Evolutionary conservation across 2,329 filamentous ascomycete species (phyloP), one percentile per base, ranked within the genome.

Genomic region (Emericellopsis atlantica): DNA sequence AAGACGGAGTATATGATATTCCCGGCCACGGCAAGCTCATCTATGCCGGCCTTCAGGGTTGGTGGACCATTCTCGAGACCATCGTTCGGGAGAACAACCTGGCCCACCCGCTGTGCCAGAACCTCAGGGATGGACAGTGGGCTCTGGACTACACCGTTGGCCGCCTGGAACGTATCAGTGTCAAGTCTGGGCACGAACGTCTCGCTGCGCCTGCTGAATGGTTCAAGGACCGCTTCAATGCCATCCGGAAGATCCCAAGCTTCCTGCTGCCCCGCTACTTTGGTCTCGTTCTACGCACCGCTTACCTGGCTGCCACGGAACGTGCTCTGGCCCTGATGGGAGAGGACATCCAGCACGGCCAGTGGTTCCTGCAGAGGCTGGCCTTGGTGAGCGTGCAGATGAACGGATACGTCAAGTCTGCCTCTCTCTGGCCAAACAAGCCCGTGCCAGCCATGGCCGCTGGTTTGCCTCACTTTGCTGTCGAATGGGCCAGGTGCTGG

Each of bases 11-110:
- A 8, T 98, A 96, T 62, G 75, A 80, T 40, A 82, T 98, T 47
- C 92, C 92, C 2, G 80, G 81, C 1, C 70, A 88, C 54, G 90
- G 89, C 3, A 79, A 83, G 44, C 72, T 95, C 34, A 85, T 95
- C 2, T 98, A 96, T 59, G 90, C 90, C 45, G 92, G 92, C 45
- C 71, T 98, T n/a, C 92, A 98, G 59, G 93, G 93, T 32, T 98
- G 92, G 90, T 95, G 90, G 88, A 95, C 88, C 56, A 69, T 95
- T 1, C 66, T 98, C 34, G 81, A 87, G 51, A 72, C 84, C 43
- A 82, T 98, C 46, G 84, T 96, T 50, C 75, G 72, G 39, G 79
- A 92, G 47, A 98, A 98, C 57, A 79, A 96, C 55, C 74, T 98
- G 8, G 92, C 85, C 1, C 92, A 98, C 56, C 85, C 92, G 0